Evolutionary conservation across 176 grass and related monocot genomes (phyloP).

Genomic region (Cenchrus purpureus): DNA sequence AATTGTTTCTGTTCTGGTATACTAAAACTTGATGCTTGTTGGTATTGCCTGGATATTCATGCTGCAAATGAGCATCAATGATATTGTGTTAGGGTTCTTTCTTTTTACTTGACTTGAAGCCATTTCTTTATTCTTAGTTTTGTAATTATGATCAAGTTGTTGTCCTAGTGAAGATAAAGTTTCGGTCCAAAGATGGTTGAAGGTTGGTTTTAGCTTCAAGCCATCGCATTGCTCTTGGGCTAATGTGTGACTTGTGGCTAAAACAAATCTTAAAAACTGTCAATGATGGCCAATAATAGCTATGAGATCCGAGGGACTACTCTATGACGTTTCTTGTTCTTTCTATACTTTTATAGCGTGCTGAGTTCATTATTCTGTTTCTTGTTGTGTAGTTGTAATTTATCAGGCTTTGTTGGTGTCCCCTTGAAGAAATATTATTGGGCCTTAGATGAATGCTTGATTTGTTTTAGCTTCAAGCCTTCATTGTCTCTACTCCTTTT

Average conservation of each 20-base stretch:
- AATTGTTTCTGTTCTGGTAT: not conserved
- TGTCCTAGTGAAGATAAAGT: slow-evolving; percentile 62
- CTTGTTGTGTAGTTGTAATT: not conserved
- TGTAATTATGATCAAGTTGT: not conserved
- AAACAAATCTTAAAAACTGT: slow-evolving; percentile 24
- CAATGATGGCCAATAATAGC: slow-evolving; percentile 71
- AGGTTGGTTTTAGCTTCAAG: slow-evolving; percentile 55
- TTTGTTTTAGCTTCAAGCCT: slow-evolving; percentile 55
- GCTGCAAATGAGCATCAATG: not conserved
- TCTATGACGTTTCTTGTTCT: not conserved
- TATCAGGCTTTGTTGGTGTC: not conserved
- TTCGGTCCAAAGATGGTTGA: slow-evolving; percentile 57
- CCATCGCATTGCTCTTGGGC: slow-evolving; percentile 29
- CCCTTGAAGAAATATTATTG: slow-evolving; percentile 13
- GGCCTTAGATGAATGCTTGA: slow-evolving; percentile 15
- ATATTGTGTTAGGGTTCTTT: not conserved
- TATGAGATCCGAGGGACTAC: slow-evolving; percentile 78
- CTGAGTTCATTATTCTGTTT: not conserved
- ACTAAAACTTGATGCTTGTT: not conserved
- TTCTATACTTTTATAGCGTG: not conserved
- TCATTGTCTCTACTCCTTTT: not conserved
- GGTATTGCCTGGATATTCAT: not conserved
- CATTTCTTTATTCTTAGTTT: not conserved
- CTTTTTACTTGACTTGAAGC: not conserved
- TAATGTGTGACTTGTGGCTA: slow-evolving; percentile 47